These are phyloP conservation scores for Boletus rufocinnamomeus DNA, from an alignment of 768 basidiomycete genomes.

Conservation along the genomic window DNA sequence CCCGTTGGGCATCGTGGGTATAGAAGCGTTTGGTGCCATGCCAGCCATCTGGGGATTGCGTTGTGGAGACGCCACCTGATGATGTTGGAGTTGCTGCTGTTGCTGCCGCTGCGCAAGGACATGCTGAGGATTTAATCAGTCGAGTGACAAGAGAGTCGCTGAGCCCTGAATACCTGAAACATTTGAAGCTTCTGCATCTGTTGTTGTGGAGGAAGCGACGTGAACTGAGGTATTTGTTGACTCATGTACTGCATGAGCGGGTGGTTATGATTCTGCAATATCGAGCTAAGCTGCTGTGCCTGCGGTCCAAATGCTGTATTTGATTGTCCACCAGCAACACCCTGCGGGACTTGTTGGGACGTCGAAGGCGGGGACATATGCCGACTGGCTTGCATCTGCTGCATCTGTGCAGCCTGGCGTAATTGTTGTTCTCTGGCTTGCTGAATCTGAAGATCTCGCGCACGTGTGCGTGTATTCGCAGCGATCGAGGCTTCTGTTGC, in stretches of 20 bases:
- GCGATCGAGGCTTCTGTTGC: slow-evolving; percentile 38
- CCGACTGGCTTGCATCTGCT: slow-evolving; percentile 36
- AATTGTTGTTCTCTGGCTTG: slow-evolving; percentile 38
- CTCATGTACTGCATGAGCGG: slow-evolving; percentile 60
- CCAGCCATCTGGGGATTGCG: slow-evolving; percentile 35
- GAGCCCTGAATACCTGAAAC: slow-evolving; percentile 46
- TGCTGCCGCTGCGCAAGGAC: slow-evolving; percentile 30
- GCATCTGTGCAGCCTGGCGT: slow-evolving; percentile 36
- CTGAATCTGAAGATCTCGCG: slow-evolving; percentile 39
- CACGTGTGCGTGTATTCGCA: slow-evolving; percentile 35
- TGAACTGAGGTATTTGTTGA: slow-evolving; percentile 54
- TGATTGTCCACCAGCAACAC: slow-evolving; percentile 18
- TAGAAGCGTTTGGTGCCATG: slow-evolving; percentile 31
- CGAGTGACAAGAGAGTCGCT: background rate
- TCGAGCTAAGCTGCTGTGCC: slow-evolving; percentile 45
- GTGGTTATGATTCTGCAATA: slow-evolving; percentile 58
- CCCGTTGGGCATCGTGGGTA: slow-evolving; percentile 29
- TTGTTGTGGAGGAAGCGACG: slow-evolving; percentile 47
- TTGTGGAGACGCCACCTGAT: slow-evolving; percentile 22
- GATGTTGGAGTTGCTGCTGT: slow-evolving; percentile 36
- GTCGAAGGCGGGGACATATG: slow-evolving; percentile 47
- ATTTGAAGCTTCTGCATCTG: slow-evolving; percentile 62
- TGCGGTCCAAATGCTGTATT: slow-evolving; percentile 32
- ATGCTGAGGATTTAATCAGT: slow-evolving; percentile 17
- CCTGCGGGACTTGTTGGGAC: slow-evolving; percentile 24